Evolutionary conservation across 2,329 filamentous ascomycete genomes (phyloP).

Genomic region (Teratosphaeria gauchensis): DNA sequence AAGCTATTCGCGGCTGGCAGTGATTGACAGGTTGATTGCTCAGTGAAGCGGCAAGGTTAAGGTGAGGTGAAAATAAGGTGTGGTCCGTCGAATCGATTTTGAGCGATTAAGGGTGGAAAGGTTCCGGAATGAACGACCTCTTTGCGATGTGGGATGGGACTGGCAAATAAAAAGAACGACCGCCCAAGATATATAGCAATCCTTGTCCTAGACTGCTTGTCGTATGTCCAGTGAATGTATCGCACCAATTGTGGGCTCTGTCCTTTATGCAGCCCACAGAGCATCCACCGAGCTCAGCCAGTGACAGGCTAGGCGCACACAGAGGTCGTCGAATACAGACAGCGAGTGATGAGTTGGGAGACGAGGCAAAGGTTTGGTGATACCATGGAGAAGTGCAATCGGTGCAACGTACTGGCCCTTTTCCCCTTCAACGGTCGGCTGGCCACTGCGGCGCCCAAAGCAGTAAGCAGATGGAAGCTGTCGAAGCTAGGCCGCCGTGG

Average conservation of each 20-base stretch:
- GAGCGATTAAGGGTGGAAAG: background rate
- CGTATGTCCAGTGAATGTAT: background rate
- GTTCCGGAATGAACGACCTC: background rate
- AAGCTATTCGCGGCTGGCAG: background rate
- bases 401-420: constrained; percentile 22
- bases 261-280: constrained; percentile 19
- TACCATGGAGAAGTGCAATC: constrained; percentile 22
- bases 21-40: background rate
- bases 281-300: constrained; percentile 13
- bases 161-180: background rate
- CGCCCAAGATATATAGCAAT: background rate
- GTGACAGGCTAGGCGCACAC: constrained; percentile 25
- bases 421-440: constrained; percentile 16
- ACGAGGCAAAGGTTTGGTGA: constrained; percentile 26
- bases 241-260: constrained; percentile 10
- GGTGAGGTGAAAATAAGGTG: background rate
- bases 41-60: background rate
- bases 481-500: constrained; percentile 31
- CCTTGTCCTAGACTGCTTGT: constrained; percentile 2
- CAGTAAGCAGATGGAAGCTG: constrained; percentile 26
- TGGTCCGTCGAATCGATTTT: background rate
- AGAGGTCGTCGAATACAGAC: constrained; percentile 22
- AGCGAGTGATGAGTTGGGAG: constrained; percentile 21
- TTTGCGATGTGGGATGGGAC: background rate
- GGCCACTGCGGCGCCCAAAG: constrained; percentile 21